Evolutionary conservation across 768 basidiomycete genomes (phyloP).

Genomic region (Russula griseocarnosa): DNA sequence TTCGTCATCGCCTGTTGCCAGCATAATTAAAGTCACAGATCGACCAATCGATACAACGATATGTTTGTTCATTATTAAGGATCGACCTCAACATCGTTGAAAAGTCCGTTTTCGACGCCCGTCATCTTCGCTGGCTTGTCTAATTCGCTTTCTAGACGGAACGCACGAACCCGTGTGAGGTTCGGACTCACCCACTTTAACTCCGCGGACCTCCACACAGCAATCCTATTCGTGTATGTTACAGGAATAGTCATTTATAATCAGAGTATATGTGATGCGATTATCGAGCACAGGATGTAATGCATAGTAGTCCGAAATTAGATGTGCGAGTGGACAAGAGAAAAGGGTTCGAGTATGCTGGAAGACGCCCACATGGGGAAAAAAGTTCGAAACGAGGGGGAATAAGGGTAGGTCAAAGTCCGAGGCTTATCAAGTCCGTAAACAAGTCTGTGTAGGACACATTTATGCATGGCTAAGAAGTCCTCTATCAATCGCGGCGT

Average conservation of each 20-base stretch:
- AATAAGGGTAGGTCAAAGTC: constrained; percentile 10
- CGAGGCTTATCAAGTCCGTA: constrained; percentile 24
- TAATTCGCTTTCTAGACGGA: too few species aligned
- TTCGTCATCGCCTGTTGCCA: too few species aligned
- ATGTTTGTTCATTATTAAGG: too few species aligned
- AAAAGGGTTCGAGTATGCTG: background rate
- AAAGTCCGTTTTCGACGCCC: too few species aligned
- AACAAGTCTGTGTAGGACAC: background rate
- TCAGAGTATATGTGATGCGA: constrained; percentile 22
- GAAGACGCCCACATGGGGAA: constrained; percentile 3
- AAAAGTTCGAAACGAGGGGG: background rate
- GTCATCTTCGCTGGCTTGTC: too few species aligned
- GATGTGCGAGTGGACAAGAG: constrained; percentile 6
- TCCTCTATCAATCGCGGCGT: constrained; percentile 69
- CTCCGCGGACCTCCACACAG: too few species aligned
- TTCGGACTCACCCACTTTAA: too few species aligned
- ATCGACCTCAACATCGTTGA: too few species aligned
- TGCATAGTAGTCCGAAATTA: constrained; percentile 28
- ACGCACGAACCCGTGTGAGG: too few species aligned
- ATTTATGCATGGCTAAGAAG: constrained; percentile 42
- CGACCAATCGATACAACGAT: too few species aligned
- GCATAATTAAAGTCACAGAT: too few species aligned
- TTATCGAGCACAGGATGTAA: constrained; percentile 25
- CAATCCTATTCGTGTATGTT: too few species aligned
- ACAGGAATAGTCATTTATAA: constrained; percentile 10